Percentiles rank a stretch among this genome's conserved stretches.
These are phyloP conservation scores for Coprinopsis marcescibilis DNA, from an alignment of 768 basidiomycete genomes.

Conservation along the genomic window DNA sequence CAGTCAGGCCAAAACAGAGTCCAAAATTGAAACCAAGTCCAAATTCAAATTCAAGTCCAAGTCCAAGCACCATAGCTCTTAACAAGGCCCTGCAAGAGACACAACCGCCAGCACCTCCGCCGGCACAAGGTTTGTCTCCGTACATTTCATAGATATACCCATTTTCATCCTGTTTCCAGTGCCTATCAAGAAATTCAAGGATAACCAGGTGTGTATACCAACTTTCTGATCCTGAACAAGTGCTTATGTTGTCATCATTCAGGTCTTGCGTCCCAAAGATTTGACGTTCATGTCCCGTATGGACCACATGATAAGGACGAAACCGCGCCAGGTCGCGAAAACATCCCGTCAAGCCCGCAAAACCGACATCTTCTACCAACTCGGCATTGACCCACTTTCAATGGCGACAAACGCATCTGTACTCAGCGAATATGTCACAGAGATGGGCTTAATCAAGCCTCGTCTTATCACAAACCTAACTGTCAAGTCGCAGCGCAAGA, in stretches of 20 bases:
- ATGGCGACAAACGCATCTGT: conserved; percentile 58
- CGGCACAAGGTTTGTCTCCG: too few relatives aligned
- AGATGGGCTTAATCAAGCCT: conserved; percentile 77
- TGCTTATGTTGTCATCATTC: too few relatives aligned
- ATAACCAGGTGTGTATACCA: conserved; percentile 4
- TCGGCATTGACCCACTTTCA: conserved; percentile 67
- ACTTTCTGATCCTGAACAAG: too few relatives aligned
- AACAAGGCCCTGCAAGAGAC: too few relatives aligned
- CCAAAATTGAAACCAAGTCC: too few relatives aligned
- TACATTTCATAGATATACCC: too few relatives aligned
- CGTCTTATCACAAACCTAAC: conserved; percentile 70
- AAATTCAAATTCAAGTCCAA: too few relatives aligned
- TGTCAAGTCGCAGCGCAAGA: conserved; percentile 65
- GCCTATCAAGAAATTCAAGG: background rate
- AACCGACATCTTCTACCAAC: conserved; percentile 65
- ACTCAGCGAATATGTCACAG: conserved; percentile 53
- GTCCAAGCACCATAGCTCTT: too few relatives aligned
- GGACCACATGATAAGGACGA: conserved; percentile 8
- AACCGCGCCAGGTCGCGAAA: conserved; percentile 49
- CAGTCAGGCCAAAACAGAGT: too few relatives aligned
- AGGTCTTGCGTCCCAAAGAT: conserved; percentile 18
- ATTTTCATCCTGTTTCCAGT: too few relatives aligned
- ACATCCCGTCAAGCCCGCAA: conserved; percentile 44
- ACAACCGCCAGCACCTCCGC: too few relatives aligned
- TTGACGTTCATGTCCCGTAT: conserved; percentile 25